These are phyloP conservation scores for Laetiporus sulphureus DNA, from an alignment of 1,284 basidiomycete genomes.

Conservation along the genomic window DNA sequence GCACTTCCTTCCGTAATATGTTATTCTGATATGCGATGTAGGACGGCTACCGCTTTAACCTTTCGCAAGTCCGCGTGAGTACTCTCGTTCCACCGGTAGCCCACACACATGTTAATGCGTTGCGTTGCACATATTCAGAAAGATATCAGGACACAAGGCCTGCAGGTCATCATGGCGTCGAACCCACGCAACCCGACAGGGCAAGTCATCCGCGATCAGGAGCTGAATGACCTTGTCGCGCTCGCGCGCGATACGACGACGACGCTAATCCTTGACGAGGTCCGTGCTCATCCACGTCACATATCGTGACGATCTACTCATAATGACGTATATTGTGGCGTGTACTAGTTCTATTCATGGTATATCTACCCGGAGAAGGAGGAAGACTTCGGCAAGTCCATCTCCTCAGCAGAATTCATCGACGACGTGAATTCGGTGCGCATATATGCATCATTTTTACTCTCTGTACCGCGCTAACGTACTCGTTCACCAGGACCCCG, in stretches of 20 bases:
- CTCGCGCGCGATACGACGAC: conserved; percentile 63
- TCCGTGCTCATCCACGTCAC: conserved; percentile 22
- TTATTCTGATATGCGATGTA: too few species aligned
- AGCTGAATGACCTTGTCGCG: conserved; percentile 75
- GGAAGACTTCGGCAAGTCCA: conserved; percentile 66
- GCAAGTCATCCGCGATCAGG: conserved; percentile 67
- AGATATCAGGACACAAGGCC: conserved; percentile 74
- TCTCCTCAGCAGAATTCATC: conserved; percentile 81
- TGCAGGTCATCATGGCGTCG: conserved; percentile 83
- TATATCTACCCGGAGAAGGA: conserved; percentile 83
- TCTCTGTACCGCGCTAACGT: background rate
- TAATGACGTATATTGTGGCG: background rate
- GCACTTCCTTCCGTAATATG: too few species aligned
- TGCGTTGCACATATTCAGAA: conserved; percentile 33
- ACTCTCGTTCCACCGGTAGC: background rate
- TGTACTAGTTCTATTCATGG: conserved; percentile 79
- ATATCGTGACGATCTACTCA: background rate
- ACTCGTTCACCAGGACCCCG: conserved; percentile 46
- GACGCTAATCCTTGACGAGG: conserved; percentile 86
- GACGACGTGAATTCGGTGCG: conserved; percentile 76
- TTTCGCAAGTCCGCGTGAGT: conserved; percentile 61
- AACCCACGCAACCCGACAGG: conserved; percentile 94
- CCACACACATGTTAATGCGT: background rate
- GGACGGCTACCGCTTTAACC: conserved; percentile 65
- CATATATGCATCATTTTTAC: background rate